A percentile compares a stretch with the other conserved stretches of the same genome.
Conservation (phyloP, 2,329 filamentous ascomycete genomes). For the Phialocephala sp. region DNA sequence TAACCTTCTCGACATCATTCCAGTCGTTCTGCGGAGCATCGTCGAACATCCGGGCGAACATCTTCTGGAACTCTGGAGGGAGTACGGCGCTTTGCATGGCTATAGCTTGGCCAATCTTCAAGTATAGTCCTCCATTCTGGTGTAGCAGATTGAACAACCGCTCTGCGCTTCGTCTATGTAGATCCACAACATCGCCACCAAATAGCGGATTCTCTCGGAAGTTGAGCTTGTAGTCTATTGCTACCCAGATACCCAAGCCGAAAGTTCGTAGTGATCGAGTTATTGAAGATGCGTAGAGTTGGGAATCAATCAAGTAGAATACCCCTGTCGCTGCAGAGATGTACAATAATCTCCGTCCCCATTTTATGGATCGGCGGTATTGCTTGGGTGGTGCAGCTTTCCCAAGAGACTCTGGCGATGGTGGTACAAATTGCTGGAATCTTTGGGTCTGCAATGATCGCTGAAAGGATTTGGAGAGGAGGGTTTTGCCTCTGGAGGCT, state of each 20-base stretch:
- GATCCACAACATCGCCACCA: slow-evolving; percentile 73
- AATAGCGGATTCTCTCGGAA: slow-evolving; percentile 81
- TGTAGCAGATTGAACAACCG: slow-evolving; percentile 81
- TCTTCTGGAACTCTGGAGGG: slow-evolving; percentile 92
- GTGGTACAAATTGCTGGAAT: slow-evolving; percentile 74
- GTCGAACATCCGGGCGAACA: slow-evolving; percentile 97
- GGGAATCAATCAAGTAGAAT: slow-evolving; percentile 71
- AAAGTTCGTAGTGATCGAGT: slow-evolving; percentile 84
- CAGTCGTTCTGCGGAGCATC: slow-evolving; percentile 94
- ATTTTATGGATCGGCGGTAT: slow-evolving; percentile 73
- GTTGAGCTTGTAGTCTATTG: slow-evolving; percentile 95
- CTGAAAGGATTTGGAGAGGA: slow-evolving; percentile 19
- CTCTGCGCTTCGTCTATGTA: slow-evolving; percentile 85
- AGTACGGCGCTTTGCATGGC: slow-evolving; percentile 97
- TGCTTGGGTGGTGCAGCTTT: slow-evolving; percentile 72
- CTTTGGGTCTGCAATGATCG: slow-evolving; percentile 44
- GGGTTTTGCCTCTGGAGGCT: slow-evolving; percentile 11
- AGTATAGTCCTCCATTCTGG: slow-evolving; percentile 88
- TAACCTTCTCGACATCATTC: slow-evolving; percentile 83
- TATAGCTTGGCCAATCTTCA: slow-evolving; percentile 98
- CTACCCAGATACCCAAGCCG: slow-evolving; percentile 76
- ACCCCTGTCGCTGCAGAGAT: slow-evolving; percentile 63
- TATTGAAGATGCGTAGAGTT: slow-evolving; percentile 80
- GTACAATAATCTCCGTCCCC: slow-evolving; percentile 75
- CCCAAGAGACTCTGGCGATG: slow-evolving; percentile 79